Conservation (phyloP, 306 rosid genomes). For the Parietaria judaica region DNA sequence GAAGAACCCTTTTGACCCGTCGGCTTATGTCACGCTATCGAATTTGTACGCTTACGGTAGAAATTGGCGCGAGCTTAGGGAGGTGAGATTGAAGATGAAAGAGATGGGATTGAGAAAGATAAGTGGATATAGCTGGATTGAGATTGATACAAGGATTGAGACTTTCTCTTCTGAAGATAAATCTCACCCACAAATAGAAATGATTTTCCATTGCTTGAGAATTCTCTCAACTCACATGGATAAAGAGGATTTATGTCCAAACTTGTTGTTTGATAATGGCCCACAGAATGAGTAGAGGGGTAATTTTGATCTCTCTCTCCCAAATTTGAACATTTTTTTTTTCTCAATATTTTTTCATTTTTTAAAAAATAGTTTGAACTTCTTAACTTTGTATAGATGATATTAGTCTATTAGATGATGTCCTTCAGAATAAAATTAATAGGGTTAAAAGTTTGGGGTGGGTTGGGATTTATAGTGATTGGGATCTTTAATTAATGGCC, state of each 20-base stretch:
- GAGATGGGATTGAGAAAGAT: constrained; percentile 62
- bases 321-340: too few species aligned
- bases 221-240: constrained; percentile 55
- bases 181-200: constrained; percentile 40
- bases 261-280: not conserved
- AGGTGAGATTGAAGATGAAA: constrained; percentile 58
- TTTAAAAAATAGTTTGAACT: too few species aligned
- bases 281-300: too few species aligned
- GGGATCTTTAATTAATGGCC: too few species aligned
- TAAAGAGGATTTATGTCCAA: constrained; percentile 24
- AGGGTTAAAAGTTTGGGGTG: too few species aligned
- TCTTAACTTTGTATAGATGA: too few species aligned
- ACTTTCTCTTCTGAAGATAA: constrained; percentile 63
- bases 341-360: too few species aligned
- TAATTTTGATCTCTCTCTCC: too few species aligned
- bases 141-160: constrained; percentile 48
- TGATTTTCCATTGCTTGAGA: constrained; percentile 42
- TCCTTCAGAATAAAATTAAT: too few species aligned
- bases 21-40: constrained; percentile 48
- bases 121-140: constrained; percentile 86
- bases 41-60: constrained; percentile 56
- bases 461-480: too few species aligned
- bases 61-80: constrained; percentile 59
- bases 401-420: too few species aligned
- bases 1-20: constrained; percentile 57